Evolutionary conservation across 1,139 yeast genomes (phyloP), one percentile per base, ranked within the genome.

Genomic region (Nakaseomyces uthaithaninus): DNA sequence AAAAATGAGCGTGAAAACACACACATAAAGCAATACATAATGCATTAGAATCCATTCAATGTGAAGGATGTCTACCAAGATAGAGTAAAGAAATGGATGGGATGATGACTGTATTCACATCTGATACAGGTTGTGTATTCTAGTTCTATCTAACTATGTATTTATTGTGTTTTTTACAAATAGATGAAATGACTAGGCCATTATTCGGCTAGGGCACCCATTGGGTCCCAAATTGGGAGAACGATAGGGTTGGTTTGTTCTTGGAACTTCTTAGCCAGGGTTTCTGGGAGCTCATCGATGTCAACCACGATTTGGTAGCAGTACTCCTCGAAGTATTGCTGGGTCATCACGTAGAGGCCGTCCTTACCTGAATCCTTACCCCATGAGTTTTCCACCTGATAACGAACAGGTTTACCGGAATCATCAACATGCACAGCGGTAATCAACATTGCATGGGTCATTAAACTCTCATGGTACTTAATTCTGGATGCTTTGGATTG

Each of bases 331-430:
- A 84, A 83, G 71, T 85, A 85, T 40, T 75, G 77, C 56, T 83
- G 93, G 17, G 91, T 76, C 94, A 85, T 82, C 45, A 80, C 69
- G 56, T 72, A 84, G 60, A 73, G 77, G 11, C 94, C 94, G 53
- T 80, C 80, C 40, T 71, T 71, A 46, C 94, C 94, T 6, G 72
- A 68, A 34, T 72, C 82, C 41, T 74, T 72, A 47, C 94, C 94
- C 94, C 94, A 84, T 3, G 93, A 81, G 65, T 84, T 84, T 59
- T 84, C 89, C 40, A 85, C 86, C 59, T 80, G 75, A 77, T 89
- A 84, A 57, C 94, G 73, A 10, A 76, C 64, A 8, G 94, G 91
- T 41, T 67, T 63, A 8, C 74, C 75, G n/a, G 57, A 48, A n/a
- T 53, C 43, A 44, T 70, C 79, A 12, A 75, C 55, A 60, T 83